Conservation (phyloP, 768 basidiomycete species). For the Boletus tylopilopsis region DNA sequence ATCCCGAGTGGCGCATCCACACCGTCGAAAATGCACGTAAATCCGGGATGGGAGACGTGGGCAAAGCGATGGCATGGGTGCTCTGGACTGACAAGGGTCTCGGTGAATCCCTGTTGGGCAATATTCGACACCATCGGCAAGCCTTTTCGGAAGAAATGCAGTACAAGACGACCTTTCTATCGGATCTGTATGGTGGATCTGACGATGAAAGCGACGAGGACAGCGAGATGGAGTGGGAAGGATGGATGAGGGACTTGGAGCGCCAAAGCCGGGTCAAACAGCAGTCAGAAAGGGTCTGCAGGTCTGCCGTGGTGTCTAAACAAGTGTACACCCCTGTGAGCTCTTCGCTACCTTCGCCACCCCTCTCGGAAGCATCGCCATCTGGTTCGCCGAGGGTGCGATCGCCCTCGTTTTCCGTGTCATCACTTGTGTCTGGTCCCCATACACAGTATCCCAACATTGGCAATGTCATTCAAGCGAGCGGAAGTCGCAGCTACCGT, state of each 20-base stretch:
- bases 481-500: not conserved
- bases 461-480: slow-evolving; percentile 15
- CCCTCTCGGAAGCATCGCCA: slow-evolving; percentile 26
- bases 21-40: slow-evolving; percentile 49
- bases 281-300: not conserved
- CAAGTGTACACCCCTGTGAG: not conserved
- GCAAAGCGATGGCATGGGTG: slow-evolving; percentile 50
- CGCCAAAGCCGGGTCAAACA: slow-evolving; percentile 31
- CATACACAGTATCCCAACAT: slow-evolving; percentile 21
- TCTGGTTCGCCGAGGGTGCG: slow-evolving; percentile 19
- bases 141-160: slow-evolving; percentile 22
- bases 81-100: slow-evolving; percentile 30
- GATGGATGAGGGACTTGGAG: slow-evolving; percentile 58
- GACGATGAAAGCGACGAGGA: slow-evolving; percentile 40
- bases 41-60: slow-evolving; percentile 57
- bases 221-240: slow-evolving; percentile 63
- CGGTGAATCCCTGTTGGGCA: slow-evolving; percentile 18
- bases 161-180: slow-evolving; percentile 13
- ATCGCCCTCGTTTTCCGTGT: slow-evolving; percentile 11
- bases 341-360: slow-evolving; percentile 23
- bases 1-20: slow-evolving; percentile 64
- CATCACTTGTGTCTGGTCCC: not conserved
- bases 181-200: slow-evolving; percentile 12
- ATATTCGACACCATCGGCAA: slow-evolving; percentile 21
- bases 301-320: not conserved